Conservation (phyloP, 768 basidiomycete species). For the Trametes cubensis region DNA sequence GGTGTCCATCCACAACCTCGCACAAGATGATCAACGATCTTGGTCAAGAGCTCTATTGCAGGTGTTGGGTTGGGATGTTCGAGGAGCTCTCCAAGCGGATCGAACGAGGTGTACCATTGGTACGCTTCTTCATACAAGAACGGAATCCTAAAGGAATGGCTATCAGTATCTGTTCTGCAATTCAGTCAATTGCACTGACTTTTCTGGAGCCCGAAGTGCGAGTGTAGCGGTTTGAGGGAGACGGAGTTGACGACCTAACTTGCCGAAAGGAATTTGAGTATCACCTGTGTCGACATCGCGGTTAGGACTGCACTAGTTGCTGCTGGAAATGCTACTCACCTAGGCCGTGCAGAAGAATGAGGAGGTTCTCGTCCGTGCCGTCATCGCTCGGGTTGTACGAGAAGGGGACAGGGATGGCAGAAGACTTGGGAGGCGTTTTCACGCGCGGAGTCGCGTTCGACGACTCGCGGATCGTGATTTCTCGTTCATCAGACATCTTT, state of each 20-base stretch:
- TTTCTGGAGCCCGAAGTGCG: constrained; percentile 77
- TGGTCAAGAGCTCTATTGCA: constrained; percentile 58
- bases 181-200: constrained; percentile 45
- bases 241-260: constrained; percentile 70
- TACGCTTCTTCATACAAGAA: constrained; percentile 78
- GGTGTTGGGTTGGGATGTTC: constrained; percentile 71
- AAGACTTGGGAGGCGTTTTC: constrained; percentile 53
- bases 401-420: constrained; percentile 57
- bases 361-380: constrained; percentile 82
- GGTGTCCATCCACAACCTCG: constrained; percentile 66
- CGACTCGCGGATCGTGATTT: constrained; percentile 20
- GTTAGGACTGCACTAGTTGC: background rate
- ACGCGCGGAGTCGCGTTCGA: constrained; percentile 23
- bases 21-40: constrained; percentile 58
- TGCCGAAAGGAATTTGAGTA: constrained; percentile 74
- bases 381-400: constrained; percentile 75
- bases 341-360: constrained; percentile 84
- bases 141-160: constrained; percentile 57
- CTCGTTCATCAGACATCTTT: constrained; percentile 16
- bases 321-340: constrained; percentile 48
- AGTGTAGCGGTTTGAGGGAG: constrained; percentile 90
- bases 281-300: constrained; percentile 59
- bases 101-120: constrained; percentile 88
- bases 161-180: background rate
- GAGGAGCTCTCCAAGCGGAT: constrained; percentile 74